These are phyloP conservation scores for Croton setiger DNA, from an alignment of 441 rosid species.

Conservation along the genomic window DNA sequence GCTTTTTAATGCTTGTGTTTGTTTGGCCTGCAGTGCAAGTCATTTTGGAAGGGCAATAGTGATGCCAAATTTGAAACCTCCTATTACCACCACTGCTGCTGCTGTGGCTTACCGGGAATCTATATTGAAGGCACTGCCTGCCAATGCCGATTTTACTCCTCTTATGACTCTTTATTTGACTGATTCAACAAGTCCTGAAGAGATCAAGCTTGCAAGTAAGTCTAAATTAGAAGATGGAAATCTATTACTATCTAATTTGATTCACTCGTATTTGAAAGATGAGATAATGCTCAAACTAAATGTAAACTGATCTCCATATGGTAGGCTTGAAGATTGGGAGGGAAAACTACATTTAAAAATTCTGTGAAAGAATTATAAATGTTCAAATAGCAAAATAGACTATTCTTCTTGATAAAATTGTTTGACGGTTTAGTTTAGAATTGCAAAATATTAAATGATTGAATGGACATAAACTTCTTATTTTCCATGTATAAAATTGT, in stretches of 20 bases:
- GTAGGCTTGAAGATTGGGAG: neutral
- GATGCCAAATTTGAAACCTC: slow-evolving; percentile 91
- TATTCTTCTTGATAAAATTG: neutral
- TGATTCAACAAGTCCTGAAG: slow-evolving; percentile 62
- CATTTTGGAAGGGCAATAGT: slow-evolving; percentile 76
- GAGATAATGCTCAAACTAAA: neutral
- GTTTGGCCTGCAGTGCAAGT: slow-evolving; percentile 40
- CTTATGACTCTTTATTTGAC: slow-evolving; percentile 89
- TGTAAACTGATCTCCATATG: neutral
- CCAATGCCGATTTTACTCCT: slow-evolving; percentile 52
- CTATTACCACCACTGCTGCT: slow-evolving; percentile 70
- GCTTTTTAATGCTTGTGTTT: neutral
- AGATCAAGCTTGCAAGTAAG: slow-evolving; percentile 81
- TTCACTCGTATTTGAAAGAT: neutral
- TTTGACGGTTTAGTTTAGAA: neutral
- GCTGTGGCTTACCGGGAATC: slow-evolving; percentile 54
- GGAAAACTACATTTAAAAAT: neutral
- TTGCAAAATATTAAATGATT: neutral
- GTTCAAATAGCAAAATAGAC: neutral
- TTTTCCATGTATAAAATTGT: neutral
- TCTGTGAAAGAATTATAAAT: neutral
- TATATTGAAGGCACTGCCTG: slow-evolving; percentile 61
- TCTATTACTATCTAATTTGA: neutral
- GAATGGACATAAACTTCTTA: neutral
- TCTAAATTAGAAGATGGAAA: slow-evolving; percentile 8